Evolutionary conservation across 2,329 filamentous ascomycete genomes (phyloP).

Genomic region (Canariomyces notabilis): DNA sequence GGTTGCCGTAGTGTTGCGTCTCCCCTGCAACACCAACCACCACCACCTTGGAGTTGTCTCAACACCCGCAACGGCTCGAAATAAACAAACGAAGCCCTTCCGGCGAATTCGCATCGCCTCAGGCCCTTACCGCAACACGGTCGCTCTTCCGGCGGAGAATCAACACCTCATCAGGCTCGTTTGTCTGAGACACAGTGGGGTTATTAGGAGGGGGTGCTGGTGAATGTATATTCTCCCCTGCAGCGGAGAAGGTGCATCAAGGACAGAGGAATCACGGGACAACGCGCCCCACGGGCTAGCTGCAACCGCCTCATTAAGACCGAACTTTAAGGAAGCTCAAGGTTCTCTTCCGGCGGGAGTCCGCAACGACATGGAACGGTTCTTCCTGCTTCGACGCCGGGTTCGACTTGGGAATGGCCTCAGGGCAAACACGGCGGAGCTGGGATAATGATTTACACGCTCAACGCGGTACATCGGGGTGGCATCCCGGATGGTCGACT

Average conservation of each 20-base stretch:
- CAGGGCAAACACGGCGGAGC: constrained; percentile 3
- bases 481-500: constrained; percentile 10
- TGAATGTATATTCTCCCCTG: not conserved
- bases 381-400: constrained; percentile 6
- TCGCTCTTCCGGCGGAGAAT: constrained; percentile 24
- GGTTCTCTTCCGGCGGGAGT: constrained; percentile 19
- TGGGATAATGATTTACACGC: constrained; percentile 1
- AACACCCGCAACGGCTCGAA: not conserved
- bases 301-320: constrained; percentile 16
- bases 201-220: not conserved
- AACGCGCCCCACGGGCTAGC: constrained; percentile 1
- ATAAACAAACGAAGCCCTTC: constrained; percentile 8
- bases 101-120: constrained; percentile 24
- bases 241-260: constrained; percentile 16
- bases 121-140: constrained; percentile 11
- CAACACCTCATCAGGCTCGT: constrained; percentile 19
- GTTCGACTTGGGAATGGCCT: not conserved
- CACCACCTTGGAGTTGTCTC: not conserved
- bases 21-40: constrained; percentile 6
- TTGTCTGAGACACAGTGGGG: not conserved
- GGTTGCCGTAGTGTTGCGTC: constrained; percentile 15
- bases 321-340: constrained; percentile 15
- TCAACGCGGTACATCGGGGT: constrained; percentile 10
- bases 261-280: constrained; percentile 14
- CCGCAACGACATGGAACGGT: constrained; percentile 6